Conservation (phyloP, 2,329 filamentous ascomycete species). For the Calonectria fujianensis region DNA sequence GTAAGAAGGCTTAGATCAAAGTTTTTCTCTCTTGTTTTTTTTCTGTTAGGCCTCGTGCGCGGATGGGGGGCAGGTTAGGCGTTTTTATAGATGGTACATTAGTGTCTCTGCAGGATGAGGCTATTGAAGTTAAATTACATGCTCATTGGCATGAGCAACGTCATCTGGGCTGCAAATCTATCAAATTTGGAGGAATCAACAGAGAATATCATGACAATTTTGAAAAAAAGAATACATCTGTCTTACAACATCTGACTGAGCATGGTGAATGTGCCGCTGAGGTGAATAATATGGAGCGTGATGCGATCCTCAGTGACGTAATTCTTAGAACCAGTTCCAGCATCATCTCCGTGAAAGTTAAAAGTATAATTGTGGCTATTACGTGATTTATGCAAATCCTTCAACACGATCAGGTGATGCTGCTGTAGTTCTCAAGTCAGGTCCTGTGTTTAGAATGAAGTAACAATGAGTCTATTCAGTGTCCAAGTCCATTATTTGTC, state of each 20-base stretch:
- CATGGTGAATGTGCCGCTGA: neutral
- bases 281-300: neutral
- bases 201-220: neutral
- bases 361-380: conserved; percentile 1
- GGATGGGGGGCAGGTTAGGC: too few species aligned
- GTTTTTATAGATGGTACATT: neutral
- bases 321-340: neutral
- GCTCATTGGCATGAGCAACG: neutral
- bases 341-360: neutral
- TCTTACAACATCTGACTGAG: neutral
- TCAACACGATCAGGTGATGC: neutral
- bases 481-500: too few species aligned
- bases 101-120: neutral
- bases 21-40: neutral
- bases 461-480: too few species aligned
- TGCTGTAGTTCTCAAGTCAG: too few species aligned
- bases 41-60: neutral
- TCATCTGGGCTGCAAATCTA: neutral
- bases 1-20: conserved; percentile 13
- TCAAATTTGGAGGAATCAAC: neutral
- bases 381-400: conserved; percentile 5
- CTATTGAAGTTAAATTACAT: neutral
- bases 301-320: neutral
- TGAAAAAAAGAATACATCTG: neutral
- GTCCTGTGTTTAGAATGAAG: neutral